Evolutionary conservation across 805 yeast species (phyloP).

Genomic region (Spathaspora girioi): DNA sequence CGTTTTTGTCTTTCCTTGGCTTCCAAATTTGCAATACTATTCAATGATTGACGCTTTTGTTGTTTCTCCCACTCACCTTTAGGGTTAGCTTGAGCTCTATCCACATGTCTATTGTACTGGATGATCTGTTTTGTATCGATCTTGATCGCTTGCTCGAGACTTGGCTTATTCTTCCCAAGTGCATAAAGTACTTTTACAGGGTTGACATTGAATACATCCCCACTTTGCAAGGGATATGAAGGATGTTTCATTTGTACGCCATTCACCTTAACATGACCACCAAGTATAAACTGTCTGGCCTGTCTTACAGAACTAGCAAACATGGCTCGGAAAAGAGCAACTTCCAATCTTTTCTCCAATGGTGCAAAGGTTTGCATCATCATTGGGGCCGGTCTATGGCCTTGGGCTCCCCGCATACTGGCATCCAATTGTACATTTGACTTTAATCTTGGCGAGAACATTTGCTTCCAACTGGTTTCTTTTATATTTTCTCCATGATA

Average conservation of each 20-base stretch:
- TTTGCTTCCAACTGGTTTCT: conserved; percentile 74
- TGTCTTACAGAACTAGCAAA: conserved; percentile 93
- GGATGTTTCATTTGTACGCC: conserved; percentile 79
- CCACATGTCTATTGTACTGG: conserved; percentile 73
- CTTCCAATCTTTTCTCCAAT: conserved; percentile 83
- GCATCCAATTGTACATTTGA: conserved; percentile 90
- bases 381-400: conserved; percentile 65
- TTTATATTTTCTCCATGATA: conserved; percentile 94
- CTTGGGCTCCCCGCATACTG: conserved; percentile 58
- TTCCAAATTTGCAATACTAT: conserved; percentile 17
- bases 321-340: conserved; percentile 86
- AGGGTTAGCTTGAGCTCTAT: conserved; percentile 54
- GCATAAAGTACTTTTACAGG: conserved; percentile 86
- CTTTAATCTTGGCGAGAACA: conserved; percentile 66
- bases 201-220: conserved; percentile 81
- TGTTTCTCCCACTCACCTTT: conserved; percentile 50
- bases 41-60: conserved; percentile 38
- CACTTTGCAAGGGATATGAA: conserved; percentile 70
- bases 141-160: conserved; percentile 60
- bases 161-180: conserved; percentile 81
- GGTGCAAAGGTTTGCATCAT: conserved; percentile 85
- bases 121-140: conserved; percentile 69
- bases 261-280: conserved; percentile 81
- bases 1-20: conserved; percentile 7
- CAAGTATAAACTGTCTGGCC: conserved; percentile 82